Evolutionary conservation across 805 yeast species (phyloP).

Genomic region (Yarrowia bubula): DNA sequence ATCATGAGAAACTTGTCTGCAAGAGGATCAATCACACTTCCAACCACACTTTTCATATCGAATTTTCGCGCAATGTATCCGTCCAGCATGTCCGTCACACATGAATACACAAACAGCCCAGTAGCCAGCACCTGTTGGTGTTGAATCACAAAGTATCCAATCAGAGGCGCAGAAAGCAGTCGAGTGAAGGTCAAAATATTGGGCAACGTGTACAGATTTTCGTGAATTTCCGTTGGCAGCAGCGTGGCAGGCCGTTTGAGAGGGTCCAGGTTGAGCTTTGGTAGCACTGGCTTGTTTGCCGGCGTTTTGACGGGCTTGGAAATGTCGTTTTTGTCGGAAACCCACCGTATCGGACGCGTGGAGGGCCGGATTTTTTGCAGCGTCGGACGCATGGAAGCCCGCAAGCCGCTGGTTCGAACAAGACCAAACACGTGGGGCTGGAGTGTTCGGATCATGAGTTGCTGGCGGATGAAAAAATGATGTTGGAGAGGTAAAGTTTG

Average conservation of each 20-base stretch:
- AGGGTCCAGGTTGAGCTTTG: background rate
- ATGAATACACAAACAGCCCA: slow-evolving; percentile 74
- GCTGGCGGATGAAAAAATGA: too few species aligned
- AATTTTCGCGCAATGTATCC: slow-evolving; percentile 85
- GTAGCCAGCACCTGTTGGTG: slow-evolving; percentile 65
- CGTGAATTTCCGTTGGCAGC: slow-evolving; percentile 39
- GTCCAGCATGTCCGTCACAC: slow-evolving; percentile 87
- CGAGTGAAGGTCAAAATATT: slow-evolving; percentile 80
- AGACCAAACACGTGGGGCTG: too few species aligned
- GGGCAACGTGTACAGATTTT: slow-evolving; percentile 78
- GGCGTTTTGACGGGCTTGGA: background rate
- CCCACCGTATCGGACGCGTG: too few species aligned
- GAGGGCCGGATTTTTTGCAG: too few species aligned
- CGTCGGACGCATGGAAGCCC: too few species aligned
- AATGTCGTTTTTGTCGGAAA: too few species aligned
- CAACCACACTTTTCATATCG: slow-evolving; percentile 75
- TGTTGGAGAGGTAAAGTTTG: too few species aligned
- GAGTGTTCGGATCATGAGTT: too few species aligned
- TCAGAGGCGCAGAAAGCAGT: slow-evolving; percentile 75
- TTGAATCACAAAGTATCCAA: slow-evolving; percentile 73
- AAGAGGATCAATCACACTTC: slow-evolving; percentile 89
- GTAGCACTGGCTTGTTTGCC: background rate
- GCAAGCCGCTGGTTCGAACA: too few species aligned
- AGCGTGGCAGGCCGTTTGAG: background rate
- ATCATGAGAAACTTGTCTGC: slow-evolving; percentile 94